These are phyloP conservation scores for Isatis tinctoria DNA, from an alignment of 345 rosid species.

Conservation along the genomic window DNA sequence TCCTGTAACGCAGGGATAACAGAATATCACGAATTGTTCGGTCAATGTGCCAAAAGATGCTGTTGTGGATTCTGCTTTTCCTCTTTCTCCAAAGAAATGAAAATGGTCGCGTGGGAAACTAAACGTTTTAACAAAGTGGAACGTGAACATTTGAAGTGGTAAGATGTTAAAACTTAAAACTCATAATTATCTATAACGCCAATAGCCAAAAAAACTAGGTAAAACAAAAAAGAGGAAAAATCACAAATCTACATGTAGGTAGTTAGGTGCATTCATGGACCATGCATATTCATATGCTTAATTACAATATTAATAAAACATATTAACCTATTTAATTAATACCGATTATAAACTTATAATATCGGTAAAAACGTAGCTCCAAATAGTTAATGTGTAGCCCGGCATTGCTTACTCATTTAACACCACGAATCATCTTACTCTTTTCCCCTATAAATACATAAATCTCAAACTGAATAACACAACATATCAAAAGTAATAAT, in stretches of 20 bases:
- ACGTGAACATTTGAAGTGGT: too few relatives aligned
- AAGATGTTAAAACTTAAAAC: too few relatives aligned
- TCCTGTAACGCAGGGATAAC: too few relatives aligned
- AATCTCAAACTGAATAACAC: neutral
- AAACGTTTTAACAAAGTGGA: too few relatives aligned
- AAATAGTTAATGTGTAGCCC: constrained; percentile 19
- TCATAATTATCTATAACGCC: neutral
- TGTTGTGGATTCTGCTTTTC: too few relatives aligned
- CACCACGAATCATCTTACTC: neutral
- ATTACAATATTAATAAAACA: neutral
- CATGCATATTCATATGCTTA: neutral
- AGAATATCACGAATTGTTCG: too few relatives aligned
- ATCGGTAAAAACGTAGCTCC: constrained; percentile 12
- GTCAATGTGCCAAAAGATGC: too few relatives aligned
- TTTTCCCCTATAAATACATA: constrained; percentile 16
- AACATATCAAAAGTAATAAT: constrained; percentile 3
- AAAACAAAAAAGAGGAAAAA: neutral
- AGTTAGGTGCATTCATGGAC: constrained; percentile 23
- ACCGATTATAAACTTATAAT: neutral
- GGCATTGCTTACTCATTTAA: constrained; percentile 12
- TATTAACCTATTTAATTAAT: too few relatives aligned
- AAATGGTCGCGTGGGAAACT: too few relatives aligned
- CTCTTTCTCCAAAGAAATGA: too few relatives aligned
- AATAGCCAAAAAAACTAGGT: neutral
- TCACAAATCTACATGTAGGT: constrained; percentile 15